Conservation (phyloP, 2,329 filamentous ascomycete species). For the Aspergillus ruber region DNA sequence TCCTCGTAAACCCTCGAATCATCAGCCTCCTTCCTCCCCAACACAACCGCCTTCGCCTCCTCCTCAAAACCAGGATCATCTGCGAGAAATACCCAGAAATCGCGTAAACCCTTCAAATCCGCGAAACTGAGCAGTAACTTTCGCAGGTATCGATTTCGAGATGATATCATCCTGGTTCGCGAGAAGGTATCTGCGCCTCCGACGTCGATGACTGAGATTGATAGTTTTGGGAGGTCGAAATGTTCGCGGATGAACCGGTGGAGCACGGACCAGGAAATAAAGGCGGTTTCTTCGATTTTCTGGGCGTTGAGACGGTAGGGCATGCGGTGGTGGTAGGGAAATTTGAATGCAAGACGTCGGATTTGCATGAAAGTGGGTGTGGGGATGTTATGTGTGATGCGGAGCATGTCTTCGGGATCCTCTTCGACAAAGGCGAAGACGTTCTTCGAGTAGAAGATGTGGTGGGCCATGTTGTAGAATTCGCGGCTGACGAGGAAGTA, state of each 20-base stretch:
- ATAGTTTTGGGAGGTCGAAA: constrained; percentile 15
- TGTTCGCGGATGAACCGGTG: constrained; percentile 24
- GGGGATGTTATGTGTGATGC: constrained; percentile 12
- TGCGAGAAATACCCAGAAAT: constrained; percentile 14
- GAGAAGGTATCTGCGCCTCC: constrained; percentile 3
- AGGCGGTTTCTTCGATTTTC: constrained; percentile 4
- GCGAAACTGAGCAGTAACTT: constrained; percentile 13
- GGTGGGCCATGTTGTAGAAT: constrained; percentile 16
- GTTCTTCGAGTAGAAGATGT: constrained; percentile 16
- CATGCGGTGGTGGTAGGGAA: constrained; percentile 9
- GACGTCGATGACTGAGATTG: constrained; percentile 15
- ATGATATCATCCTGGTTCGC: not conserved
- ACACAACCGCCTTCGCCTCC: constrained; percentile 10
- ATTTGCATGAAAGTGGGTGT: constrained; percentile 14
- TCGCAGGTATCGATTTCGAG: constrained; percentile 12
- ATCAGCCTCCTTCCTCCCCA: constrained; percentile 4
- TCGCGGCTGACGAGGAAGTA: constrained; percentile 19
- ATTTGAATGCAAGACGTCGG: constrained; percentile 16
- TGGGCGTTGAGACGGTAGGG: constrained; percentile 1
- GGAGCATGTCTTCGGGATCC: constrained; percentile 17
- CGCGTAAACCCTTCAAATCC: constrained; percentile 12
- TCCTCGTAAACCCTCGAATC: not conserved
- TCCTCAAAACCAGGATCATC: constrained; percentile 15
- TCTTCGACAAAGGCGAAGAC: constrained; percentile 17
- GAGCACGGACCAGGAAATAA: constrained; percentile 18